A percentile compares a stretch with the other conserved stretches of the same genome.
phyloP scores from a whole-genome alignment of 2,329 filamentous ascomycete species.

The Boeremia exigua region DNA sequence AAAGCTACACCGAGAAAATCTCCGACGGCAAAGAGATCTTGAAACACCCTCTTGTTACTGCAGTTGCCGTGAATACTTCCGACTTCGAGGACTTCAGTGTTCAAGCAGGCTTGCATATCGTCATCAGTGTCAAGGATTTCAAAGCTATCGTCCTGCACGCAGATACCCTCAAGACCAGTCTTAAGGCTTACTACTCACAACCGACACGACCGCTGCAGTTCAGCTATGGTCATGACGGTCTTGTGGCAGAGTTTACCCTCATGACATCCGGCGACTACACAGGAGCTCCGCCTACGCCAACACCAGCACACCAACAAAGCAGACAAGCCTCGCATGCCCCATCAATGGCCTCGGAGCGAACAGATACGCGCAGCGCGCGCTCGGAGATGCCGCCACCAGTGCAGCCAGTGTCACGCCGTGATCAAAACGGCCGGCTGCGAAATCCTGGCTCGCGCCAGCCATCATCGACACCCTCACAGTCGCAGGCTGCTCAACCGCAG shows the following conservation, averaged over 20 bases:
- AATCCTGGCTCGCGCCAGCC: conserved; percentile 38
- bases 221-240: conserved; percentile 70
- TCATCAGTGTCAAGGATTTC: conserved; percentile 84
- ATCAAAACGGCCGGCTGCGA: conserved; percentile 35
- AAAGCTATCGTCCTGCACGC: conserved; percentile 79
- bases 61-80: conserved; percentile 75
- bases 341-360: conserved; percentile 28
- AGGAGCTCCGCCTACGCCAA: conserved; percentile 47
- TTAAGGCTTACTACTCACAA: conserved; percentile 73
- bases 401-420: conserved; percentile 39
- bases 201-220: conserved; percentile 76
- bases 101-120: conserved; percentile 77
- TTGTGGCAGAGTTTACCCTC: conserved; percentile 77
- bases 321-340: conserved; percentile 41
- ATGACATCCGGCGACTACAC: conserved; percentile 77
- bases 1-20: conserved; percentile 81
- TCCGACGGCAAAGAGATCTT: conserved; percentile 74
- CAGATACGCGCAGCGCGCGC: conserved; percentile 30
- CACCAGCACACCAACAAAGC: conserved; percentile 47
- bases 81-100: conserved; percentile 79
- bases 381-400: conserved; percentile 53
- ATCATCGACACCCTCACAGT: conserved; percentile 13
- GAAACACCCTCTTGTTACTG: conserved; percentile 81
- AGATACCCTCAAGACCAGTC: conserved; percentile 68
- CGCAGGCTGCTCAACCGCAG: conserved; percentile 18